Evolutionary conservation across 2,329 filamentous ascomycete genomes (phyloP).

Genomic region (Nemania serpens): DNA sequence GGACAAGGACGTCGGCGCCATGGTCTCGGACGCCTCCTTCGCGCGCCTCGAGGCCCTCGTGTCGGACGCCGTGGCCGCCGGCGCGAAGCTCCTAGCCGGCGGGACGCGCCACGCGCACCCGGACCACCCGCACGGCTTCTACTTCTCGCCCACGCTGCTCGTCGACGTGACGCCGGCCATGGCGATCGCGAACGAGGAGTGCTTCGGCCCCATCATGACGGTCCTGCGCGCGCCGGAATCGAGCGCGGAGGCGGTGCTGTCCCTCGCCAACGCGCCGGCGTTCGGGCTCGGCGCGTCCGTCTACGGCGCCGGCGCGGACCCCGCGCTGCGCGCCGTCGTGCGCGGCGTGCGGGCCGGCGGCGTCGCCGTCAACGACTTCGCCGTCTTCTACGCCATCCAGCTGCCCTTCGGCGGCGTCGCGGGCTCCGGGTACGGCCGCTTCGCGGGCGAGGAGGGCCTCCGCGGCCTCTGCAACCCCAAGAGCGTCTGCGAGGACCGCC

Average conservation of each 20-base stretch:
- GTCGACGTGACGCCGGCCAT: slow-evolving; percentile 86
- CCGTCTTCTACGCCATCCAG: slow-evolving; percentile 89
- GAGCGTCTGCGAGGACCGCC: slow-evolving; percentile 78
- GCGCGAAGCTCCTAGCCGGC: slow-evolving; percentile 81
- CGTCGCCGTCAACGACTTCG: slow-evolving; percentile 96
- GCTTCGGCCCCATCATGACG: slow-evolving; percentile 90
- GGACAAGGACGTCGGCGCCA: slow-evolving; percentile 81
- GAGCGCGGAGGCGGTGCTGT: slow-evolving; percentile 65
- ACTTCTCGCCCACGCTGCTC: slow-evolving; percentile 89
- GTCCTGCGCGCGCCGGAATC: slow-evolving; percentile 75
- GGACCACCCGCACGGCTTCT: slow-evolving; percentile 77
- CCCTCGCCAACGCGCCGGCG: slow-evolving; percentile 79
- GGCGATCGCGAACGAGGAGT: slow-evolving; percentile 86
- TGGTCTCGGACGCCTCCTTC: slow-evolving; percentile 82
- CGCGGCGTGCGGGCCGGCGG: slow-evolving; percentile 78
- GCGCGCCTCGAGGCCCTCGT: slow-evolving; percentile 76
- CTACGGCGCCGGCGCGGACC: slow-evolving; percentile 70
- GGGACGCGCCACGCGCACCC: slow-evolving; percentile 76
- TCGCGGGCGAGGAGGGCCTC: slow-evolving; percentile 88
- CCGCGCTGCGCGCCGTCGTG: slow-evolving; percentile 67
- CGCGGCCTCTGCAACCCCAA: slow-evolving; percentile 86
- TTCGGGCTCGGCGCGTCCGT: slow-evolving; percentile 91
- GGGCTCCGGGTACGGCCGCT: slow-evolving; percentile 89
- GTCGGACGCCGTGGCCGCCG: slow-evolving; percentile 73
- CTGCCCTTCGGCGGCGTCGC: slow-evolving; percentile 91